Conservation (phyloP, 192 early-diverging fungal species). For the Backusella sp. region DNA sequence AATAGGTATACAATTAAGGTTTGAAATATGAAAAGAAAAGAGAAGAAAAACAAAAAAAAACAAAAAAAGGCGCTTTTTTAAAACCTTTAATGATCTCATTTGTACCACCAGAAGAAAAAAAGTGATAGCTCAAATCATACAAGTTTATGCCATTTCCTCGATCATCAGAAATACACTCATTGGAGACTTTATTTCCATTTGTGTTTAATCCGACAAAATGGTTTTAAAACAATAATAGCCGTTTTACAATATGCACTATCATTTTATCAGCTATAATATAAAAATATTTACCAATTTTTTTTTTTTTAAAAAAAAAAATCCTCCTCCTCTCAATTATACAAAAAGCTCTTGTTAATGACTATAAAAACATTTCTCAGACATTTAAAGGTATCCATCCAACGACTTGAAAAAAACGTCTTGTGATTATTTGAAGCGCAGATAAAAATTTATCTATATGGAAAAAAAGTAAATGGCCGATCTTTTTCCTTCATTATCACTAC, state of each 20-base stretch:
- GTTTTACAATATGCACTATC: too few species aligned
- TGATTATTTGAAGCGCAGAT: slow-evolving; percentile 10
- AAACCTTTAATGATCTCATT: background rate
- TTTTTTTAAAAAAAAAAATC: too few species aligned
- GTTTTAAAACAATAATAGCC: too few species aligned
- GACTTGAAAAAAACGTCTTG: background rate
- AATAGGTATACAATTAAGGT: slow-evolving; percentile 20
- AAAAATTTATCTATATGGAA: slow-evolving; percentile 18
- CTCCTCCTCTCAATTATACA: too few species aligned
- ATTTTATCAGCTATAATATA: too few species aligned
- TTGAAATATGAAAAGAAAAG: slow-evolving; percentile 26
- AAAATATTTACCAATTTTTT: too few species aligned
- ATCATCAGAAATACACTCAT: background rate
- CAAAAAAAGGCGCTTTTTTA: background rate
- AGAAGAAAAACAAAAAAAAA: background rate
- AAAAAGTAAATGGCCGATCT: background rate
- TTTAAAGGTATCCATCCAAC: too few species aligned
- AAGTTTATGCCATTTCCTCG: background rate
- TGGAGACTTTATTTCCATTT: too few species aligned
- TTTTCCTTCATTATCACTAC: background rate
- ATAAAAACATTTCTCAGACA: too few species aligned
- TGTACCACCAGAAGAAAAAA: background rate
- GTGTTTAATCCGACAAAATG: too few species aligned
- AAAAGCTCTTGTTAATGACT: too few species aligned
- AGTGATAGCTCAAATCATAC: background rate